phyloP scores from a whole-genome alignment of 805 yeast genomes.

The Ascoidea rubescens region DNA sequence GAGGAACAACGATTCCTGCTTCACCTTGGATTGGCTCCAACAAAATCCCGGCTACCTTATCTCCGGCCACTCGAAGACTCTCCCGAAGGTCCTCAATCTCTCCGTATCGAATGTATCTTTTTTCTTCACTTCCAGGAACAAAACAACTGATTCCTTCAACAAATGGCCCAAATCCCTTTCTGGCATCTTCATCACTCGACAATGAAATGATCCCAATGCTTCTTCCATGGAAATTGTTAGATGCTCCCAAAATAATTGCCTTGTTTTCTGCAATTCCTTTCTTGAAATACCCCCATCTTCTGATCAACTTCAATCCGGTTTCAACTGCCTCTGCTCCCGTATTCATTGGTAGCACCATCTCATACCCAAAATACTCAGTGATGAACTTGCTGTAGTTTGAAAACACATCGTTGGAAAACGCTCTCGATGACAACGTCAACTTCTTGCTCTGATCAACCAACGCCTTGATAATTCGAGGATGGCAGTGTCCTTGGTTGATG shows the following conservation, averaged over 20 bases:
- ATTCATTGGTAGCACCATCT: conserved; percentile 92
- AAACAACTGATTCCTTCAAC: conserved; percentile 29
- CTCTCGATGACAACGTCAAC: conserved; percentile 81
- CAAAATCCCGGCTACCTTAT: conserved; percentile 77
- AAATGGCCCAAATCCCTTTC: conserved; percentile 81
- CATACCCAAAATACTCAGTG: conserved; percentile 82
- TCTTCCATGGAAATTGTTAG: conserved; percentile 92
- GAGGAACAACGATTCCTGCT: conserved; percentile 95
- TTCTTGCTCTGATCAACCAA: conserved; percentile 74
- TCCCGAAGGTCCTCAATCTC: conserved; percentile 72
- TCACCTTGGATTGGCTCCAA: conserved; percentile 97
- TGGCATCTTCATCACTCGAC: conserved; percentile 94
- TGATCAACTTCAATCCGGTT: conserved; percentile 83
- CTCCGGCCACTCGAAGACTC: conserved; percentile 74
- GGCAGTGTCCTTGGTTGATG: conserved; percentile 97
- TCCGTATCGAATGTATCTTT: conserved; percentile 63
- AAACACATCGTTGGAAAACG: conserved; percentile 81
- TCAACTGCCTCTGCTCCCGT: conserved; percentile 99
- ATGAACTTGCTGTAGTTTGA: conserved; percentile 78
- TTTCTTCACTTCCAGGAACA: conserved; percentile 64
- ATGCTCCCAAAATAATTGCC: conserved; percentile 80
- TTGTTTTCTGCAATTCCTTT: conserved; percentile 74
- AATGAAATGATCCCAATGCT: conserved; percentile 89
- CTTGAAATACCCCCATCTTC: conserved; percentile 92
- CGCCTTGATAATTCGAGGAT: conserved; percentile 80